Evolutionary conservation across 805 yeast species (phyloP).

Genomic region (Zygosaccharomyces gambellarensis): DNA sequence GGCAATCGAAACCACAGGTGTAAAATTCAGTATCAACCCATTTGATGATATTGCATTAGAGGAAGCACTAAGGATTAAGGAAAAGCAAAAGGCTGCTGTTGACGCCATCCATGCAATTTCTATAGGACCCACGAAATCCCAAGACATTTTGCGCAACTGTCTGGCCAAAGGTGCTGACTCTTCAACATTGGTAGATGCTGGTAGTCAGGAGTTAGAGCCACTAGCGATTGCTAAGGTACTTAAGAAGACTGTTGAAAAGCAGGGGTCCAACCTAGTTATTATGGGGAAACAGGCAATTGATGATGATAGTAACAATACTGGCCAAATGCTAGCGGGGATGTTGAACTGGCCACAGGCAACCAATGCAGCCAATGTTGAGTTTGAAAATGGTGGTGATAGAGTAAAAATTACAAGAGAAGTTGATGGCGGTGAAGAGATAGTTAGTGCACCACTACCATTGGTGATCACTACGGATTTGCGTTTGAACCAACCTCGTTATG

Average conservation of each 20-base stretch:
- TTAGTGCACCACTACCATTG: constrained; percentile 74
- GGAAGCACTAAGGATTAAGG: constrained; percentile 80
- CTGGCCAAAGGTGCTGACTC: constrained; percentile 93
- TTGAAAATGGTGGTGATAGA: constrained; percentile 44
- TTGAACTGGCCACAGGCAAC: constrained; percentile 97
- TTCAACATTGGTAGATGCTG: constrained; percentile 75
- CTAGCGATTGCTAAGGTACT: constrained; percentile 83
- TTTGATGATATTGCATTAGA: constrained; percentile 97
- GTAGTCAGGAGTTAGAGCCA: constrained; percentile 75
- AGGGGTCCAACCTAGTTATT: constrained; percentile 71
- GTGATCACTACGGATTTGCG: constrained; percentile 90
- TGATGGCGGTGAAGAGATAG: constrained; percentile 89
- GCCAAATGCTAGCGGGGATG: constrained; percentile 92
- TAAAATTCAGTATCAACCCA: constrained; percentile 90
- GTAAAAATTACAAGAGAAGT: constrained; percentile 83
- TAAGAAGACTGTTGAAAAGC: constrained; percentile 62
- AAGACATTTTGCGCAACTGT: constrained; percentile 82
- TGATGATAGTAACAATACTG: constrained; percentile 91
- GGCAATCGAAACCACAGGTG: constrained; percentile 78
- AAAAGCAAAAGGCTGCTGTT: constrained; percentile 58
- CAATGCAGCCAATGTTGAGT: constrained; percentile 78
- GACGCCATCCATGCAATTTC: constrained; percentile 87
- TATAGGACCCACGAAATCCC: constrained; percentile 81
- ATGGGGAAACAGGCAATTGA: constrained; percentile 97
- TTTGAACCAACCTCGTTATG: constrained; percentile 91